Evolutionary conservation across 305 asterid genomes (phyloP).

Genomic region (Rubia tinctorum): DNA sequence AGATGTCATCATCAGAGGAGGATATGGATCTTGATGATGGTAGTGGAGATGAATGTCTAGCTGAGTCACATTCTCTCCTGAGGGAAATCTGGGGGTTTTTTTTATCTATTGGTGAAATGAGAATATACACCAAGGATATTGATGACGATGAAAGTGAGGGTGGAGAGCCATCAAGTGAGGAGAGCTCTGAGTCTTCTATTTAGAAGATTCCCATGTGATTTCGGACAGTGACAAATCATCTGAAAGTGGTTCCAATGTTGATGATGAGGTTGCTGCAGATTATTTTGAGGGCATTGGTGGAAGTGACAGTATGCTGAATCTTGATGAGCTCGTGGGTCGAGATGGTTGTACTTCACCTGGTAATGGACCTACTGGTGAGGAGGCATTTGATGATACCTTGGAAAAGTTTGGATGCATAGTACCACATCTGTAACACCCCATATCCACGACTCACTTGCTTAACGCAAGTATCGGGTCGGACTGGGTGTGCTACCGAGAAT

Average conservation of each 20-base stretch:
- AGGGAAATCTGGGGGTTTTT: slow-evolving; percentile 61
- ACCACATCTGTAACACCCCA: too few relatives aligned
- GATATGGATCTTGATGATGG: slow-evolving; percentile 33
- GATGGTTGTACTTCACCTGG: slow-evolving; percentile 37
- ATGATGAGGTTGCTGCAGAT: too few relatives aligned
- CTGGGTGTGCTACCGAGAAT: too few relatives aligned
- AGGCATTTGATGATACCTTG: too few relatives aligned
- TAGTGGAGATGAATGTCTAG: slow-evolving; percentile 35
- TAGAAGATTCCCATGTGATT: slow-evolving; percentile 45
- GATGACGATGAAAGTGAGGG: slow-evolving; percentile 47
- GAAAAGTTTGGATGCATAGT: slow-evolving; percentile 66
- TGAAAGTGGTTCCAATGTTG: slow-evolving; percentile 67
- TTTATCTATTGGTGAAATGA: slow-evolving; percentile 69
- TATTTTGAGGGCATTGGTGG: slow-evolving; percentile 80
- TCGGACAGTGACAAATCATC: slow-evolving; percentile 50
- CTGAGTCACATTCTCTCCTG: slow-evolving; percentile 33
- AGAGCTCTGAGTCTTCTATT: slow-evolving; percentile 41
- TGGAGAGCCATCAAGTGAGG: slow-evolving; percentile 44
- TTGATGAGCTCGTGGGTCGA: slow-evolving; percentile 54
- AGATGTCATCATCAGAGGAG: slow-evolving; percentile 40
- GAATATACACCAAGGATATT: slow-evolving; percentile 65
- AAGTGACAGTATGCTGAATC: slow-evolving; percentile 36
- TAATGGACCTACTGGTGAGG: slow-evolving; percentile 29
- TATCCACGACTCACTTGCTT: too few relatives aligned
- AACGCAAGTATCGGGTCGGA: too few relatives aligned